Percentiles rank a stretch among this genome's conserved stretches.
Evolutionary conservation across 768 basidiomycete genomes (phyloP).

Genomic region (Rhizopogon rudus): DNA sequence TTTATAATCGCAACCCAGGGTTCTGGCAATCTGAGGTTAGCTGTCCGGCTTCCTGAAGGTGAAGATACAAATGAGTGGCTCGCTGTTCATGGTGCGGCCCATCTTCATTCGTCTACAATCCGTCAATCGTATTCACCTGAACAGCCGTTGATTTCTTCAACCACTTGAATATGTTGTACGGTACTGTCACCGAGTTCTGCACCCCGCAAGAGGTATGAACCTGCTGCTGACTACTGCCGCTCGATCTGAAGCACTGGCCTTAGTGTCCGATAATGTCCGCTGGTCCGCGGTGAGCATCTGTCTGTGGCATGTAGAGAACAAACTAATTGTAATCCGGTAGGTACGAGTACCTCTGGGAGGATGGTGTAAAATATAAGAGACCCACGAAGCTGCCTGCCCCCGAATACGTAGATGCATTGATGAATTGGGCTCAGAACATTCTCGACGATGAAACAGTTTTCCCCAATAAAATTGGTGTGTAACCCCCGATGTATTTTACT

Average conservation of each 20-base stretch:
- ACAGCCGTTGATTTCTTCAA: constrained; percentile 99
- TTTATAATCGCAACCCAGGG: constrained; percentile 46
- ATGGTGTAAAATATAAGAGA: constrained; percentile 78
- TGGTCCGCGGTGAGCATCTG: constrained; percentile 68
- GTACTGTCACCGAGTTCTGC: constrained; percentile 97
- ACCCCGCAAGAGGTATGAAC: constrained; percentile 78
- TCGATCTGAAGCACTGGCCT: constrained; percentile 6
- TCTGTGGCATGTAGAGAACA: background rate
- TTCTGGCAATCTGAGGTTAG: constrained; percentile 89
- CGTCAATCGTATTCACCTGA: background rate
- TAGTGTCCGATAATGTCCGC: constrained; percentile 98
- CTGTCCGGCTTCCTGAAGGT: constrained; percentile 93
- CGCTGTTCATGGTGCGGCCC: constrained; percentile 86
- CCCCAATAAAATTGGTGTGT: constrained; percentile 88
- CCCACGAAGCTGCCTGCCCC: constrained; percentile 94
- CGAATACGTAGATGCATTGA: constrained; percentile 94
- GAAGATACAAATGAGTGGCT: constrained; percentile 99
- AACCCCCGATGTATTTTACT: background rate
- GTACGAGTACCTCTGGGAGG: constrained; percentile 95
- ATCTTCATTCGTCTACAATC: background rate
- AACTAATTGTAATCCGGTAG: constrained; percentile 33
- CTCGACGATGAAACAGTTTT: constrained; percentile 92
- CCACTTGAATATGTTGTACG: constrained; percentile 98
- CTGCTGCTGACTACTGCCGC: constrained; percentile 1
- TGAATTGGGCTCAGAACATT: constrained; percentile 96